These are phyloP conservation scores for Thalassiosira profunda DNA, from an alignment of 108 stramenopile genomes.

Conservation along the genomic window DNA sequence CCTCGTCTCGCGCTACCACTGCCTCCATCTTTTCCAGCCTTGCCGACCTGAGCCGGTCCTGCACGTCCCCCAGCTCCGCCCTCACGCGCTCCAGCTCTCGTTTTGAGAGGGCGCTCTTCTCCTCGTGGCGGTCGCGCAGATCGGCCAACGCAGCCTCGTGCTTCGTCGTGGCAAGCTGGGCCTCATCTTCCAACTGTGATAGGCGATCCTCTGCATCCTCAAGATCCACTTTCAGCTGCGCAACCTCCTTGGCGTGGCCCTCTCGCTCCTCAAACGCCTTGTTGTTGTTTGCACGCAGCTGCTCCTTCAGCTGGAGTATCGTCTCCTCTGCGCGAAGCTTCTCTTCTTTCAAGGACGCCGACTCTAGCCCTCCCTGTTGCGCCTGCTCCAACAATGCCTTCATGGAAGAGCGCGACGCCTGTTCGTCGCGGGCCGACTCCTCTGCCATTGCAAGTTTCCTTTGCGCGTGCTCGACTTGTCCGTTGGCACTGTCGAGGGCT, in stretches of 20 bases:
- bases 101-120: constrained; percentile 18
- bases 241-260: not conserved
- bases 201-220: not conserved
- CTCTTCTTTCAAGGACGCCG: constrained; percentile 24
- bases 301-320: constrained; percentile 11
- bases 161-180: not conserved
- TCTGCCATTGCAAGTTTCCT: constrained; percentile 13
- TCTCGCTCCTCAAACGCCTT: not conserved
- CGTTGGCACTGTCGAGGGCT: not conserved
- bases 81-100: not conserved
- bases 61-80: constrained; percentile 10
- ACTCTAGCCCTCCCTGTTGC: constrained; percentile 13
- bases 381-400: constrained; percentile 31
- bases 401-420: constrained; percentile 7
- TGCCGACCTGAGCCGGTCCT: constrained; percentile 29
- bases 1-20: constrained; percentile 31
- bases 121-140: constrained; percentile 3
- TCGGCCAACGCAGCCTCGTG: not conserved
- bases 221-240: not conserved
- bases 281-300: constrained; percentile 4
- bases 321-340: constrained; percentile 17
- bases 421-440: constrained; percentile 10
- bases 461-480: constrained; percentile 8
- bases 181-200: not conserved
- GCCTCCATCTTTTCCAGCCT: constrained; percentile 31